Conservation (phyloP, 75 land plant genomes). For the Pseudotsuga menziesii region DNA sequence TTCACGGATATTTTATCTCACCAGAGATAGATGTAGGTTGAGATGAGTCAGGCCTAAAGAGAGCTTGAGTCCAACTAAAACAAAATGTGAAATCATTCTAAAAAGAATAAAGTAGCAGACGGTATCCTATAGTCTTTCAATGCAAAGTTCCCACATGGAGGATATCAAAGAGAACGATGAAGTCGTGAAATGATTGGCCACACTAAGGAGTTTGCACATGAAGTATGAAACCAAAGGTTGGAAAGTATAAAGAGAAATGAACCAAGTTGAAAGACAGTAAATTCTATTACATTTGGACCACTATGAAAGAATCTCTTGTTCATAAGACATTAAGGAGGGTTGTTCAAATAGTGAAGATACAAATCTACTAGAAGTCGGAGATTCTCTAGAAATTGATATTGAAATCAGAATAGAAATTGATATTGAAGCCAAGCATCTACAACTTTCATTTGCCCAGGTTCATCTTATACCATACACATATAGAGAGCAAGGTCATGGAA, state of each 20-base stretch:
- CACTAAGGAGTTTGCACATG: background rate
- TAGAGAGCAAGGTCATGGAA: conserved; percentile 12
- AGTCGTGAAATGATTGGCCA: conserved; percentile 19
- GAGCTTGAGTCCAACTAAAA: no score
- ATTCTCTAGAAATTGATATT: no score
- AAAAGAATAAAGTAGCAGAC: no score
- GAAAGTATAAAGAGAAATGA: conserved; percentile 14
- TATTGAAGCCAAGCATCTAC: background rate
- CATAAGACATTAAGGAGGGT: background rate
- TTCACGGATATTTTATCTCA: no score
- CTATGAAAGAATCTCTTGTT: background rate
- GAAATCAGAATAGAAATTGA: no score
- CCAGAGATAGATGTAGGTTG: no score
- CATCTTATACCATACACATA: conserved; percentile 9
- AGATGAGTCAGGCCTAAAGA: no score
- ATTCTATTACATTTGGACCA: conserved; percentile 10
- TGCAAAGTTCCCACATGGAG: no score
- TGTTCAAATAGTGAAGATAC: background rate
- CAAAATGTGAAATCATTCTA: no score
- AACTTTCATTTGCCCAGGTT: conserved; percentile 13
- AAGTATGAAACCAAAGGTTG: conserved; percentile 17
- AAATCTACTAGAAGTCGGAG: conserved; percentile 9
- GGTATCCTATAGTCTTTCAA: no score
- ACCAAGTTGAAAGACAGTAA: conserved; percentile 13
- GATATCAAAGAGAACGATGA: conserved; percentile 85